These are phyloP conservation scores for Aspergillus ochraceus DNA, from an alignment of 2,329 filamentous ascomycete genomes.

Conservation along the genomic window DNA sequence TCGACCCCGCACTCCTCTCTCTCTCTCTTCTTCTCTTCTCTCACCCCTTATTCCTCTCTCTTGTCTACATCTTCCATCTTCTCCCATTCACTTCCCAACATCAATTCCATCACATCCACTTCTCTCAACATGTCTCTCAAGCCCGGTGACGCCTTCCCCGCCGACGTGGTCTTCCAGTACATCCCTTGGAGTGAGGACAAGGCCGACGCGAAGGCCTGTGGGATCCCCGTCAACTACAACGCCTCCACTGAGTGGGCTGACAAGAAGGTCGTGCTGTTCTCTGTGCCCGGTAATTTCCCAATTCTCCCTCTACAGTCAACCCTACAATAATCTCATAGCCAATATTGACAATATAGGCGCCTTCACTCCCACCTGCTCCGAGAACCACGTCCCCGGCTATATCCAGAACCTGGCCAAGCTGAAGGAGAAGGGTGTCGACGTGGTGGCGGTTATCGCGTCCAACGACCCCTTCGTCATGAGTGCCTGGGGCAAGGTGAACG, in stretches of 20 bases:
- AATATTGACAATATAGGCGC: constrained; percentile 50
- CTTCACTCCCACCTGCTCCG: constrained; percentile 84
- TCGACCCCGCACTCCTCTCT: neutral
- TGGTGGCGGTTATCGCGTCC: constrained; percentile 74
- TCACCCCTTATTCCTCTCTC: neutral
- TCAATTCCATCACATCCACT: neutral
- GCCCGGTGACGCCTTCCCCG: constrained; percentile 78
- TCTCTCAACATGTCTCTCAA: constrained; percentile 57
- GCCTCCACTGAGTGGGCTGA: constrained; percentile 73
- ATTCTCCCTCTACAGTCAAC: neutral
- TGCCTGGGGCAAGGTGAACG: constrained; percentile 84
- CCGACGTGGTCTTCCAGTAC: constrained; percentile 77
- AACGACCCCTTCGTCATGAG: constrained; percentile 86
- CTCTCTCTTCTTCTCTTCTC: neutral
- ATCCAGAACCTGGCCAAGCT: constrained; percentile 68
- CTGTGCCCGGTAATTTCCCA: constrained; percentile 58
- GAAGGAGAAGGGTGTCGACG: constrained; percentile 75
- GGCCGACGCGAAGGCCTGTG: constrained; percentile 71
- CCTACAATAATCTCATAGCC: neutral
- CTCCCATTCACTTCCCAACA: neutral
- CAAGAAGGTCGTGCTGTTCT: constrained; percentile 72
- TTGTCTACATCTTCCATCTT: neutral
- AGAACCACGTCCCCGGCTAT: constrained; percentile 75
- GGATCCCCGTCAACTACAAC: constrained; percentile 74
- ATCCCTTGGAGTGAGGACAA: constrained; percentile 73